Percentiles rank a stretch among this genome's conserved stretches.
Conservation (phyloP, 768 basidiomycete genomes). For the Lactifluus volemus region DNA sequence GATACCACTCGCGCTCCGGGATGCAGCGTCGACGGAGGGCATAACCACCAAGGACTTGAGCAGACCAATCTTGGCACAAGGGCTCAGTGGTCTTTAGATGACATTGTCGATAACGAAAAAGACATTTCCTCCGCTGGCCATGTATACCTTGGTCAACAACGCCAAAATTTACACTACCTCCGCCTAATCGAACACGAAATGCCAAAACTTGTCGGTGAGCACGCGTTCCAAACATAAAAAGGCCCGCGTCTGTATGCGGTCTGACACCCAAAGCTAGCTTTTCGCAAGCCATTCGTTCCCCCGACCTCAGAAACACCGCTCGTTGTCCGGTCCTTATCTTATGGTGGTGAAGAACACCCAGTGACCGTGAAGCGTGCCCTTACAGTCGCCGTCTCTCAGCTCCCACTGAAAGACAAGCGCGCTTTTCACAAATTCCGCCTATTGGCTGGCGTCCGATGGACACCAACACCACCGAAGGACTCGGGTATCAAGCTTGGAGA, state of each 20-base stretch:
- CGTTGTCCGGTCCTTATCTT: slow-evolving; percentile 66
- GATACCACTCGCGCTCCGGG: slow-evolving; percentile 3
- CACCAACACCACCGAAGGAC: slow-evolving; percentile 60
- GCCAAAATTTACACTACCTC: slow-evolving; percentile 67
- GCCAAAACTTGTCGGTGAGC: slow-evolving; percentile 72
- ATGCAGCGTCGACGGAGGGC: slow-evolving; percentile 19
- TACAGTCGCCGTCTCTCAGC: slow-evolving; percentile 62
- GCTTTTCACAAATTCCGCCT: slow-evolving; percentile 82
- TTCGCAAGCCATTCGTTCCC: slow-evolving; percentile 70
- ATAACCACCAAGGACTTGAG: slow-evolving; percentile 14
- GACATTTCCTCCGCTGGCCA: slow-evolving; percentile 69
- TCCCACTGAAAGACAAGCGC: slow-evolving; percentile 54
- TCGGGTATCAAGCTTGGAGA: slow-evolving; percentile 45
- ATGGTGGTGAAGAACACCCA: slow-evolving; percentile 70
- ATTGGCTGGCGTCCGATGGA: slow-evolving; percentile 85
- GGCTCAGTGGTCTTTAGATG: slow-evolving; percentile 15
- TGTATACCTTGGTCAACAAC: slow-evolving; percentile 61
- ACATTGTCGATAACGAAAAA: slow-evolving; percentile 39
- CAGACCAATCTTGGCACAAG: background rate
- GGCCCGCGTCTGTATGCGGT: background rate
- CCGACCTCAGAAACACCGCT: slow-evolving; percentile 52
- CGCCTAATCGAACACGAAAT: slow-evolving; percentile 85
- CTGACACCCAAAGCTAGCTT: slow-evolving; percentile 40
- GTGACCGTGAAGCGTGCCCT: slow-evolving; percentile 61
- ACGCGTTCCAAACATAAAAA: slow-evolving; percentile 2